Base-by-base conservation (phyloP, 2,329 filamentous ascomycete genomes). In the Cryphonectria naterciae region DNA sequence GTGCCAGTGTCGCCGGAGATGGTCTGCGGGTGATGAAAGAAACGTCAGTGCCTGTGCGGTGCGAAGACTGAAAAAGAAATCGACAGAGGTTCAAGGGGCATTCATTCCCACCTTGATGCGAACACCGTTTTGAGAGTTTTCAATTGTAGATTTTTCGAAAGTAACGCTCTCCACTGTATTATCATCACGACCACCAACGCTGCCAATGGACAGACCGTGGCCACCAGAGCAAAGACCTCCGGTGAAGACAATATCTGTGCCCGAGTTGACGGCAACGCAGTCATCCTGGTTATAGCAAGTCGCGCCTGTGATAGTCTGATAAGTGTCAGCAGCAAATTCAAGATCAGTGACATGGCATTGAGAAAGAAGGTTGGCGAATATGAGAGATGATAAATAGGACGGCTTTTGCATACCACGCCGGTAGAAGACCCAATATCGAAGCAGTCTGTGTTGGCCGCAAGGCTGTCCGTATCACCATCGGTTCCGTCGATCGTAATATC, bases 221-320 rank as follows among this genome's bases (percentile, higher is more conserved):
- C 85, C 84, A 39, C 85, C 84, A 6, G 80, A 81, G 77, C 85
- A 86, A 41, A 80, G 81, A 46, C 81, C 81, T 32, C 79, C 79
- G 25, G 77, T 78, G 76, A 84, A 81, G 28, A 76, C 74, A 71
- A 80, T 80, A 74, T 78, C 79, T 41, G 70, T 83, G 68, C 87
- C 86, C 1, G 85, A 87, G 80, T 88, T 89, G 76, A 89, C 80
- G 54, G 87, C 87, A 17, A 89, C 78, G 74, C 87, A 89, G 75
- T 89, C 87, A 72, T 89, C 87, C 78, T 89, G 87, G 80, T 89
- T 89, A 77, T 86, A 82, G 73, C 89, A 80, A 69, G 80, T 83
- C 37, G 85, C 85, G 65, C 83, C 83, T 68, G 80, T 80, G 76
- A 89, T 88, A 68, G 80, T 84, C 56, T 60, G 13, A 3, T 35